phyloP scores from a whole-genome alignment of 306 rosid genomes.

The Medicago ruthenica region DNA sequence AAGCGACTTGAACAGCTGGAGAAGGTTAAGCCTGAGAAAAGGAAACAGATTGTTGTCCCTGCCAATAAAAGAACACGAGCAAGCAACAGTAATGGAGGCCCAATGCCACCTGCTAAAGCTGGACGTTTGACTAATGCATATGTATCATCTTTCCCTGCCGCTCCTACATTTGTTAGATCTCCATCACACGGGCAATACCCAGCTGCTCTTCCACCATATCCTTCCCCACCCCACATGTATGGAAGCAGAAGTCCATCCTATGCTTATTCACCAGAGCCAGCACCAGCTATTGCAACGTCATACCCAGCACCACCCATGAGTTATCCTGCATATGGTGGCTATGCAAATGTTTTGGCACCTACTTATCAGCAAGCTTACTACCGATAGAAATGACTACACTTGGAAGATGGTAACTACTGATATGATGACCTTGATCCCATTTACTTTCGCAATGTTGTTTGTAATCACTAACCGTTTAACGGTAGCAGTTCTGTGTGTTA shows the following conservation, averaged over 20 bases:
- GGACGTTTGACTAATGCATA: slow-evolving; percentile 98
- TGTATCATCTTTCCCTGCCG: slow-evolving; percentile 95
- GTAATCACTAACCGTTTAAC: slow-evolving; percentile 98
- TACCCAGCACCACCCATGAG: slow-evolving; percentile 85
- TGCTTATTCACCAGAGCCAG: slow-evolving; percentile 87
- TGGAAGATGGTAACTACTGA: slow-evolving; percentile 98
- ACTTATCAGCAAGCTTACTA: slow-evolving; percentile 99
- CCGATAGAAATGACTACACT: slow-evolving; percentile 86
- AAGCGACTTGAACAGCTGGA: slow-evolving; percentile 97
- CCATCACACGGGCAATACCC: slow-evolving; percentile 95
- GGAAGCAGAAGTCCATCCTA: slow-evolving; percentile 97
- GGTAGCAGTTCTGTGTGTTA: slow-evolving; percentile 98
- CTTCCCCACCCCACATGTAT: slow-evolving; percentile 94
- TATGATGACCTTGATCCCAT: slow-evolving; percentile 77
- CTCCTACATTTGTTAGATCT: slow-evolving; percentile 85
- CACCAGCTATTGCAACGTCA: slow-evolving; percentile 70
- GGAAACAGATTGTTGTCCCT: slow-evolving; percentile 77
- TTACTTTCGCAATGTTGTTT: slow-evolving; percentile 82
- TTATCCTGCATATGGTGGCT: slow-evolving; percentile 86
- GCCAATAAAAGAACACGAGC: slow-evolving; percentile 97
- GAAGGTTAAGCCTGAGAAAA: slow-evolving; percentile 91
- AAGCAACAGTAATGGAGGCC: slow-evolving; percentile 91
- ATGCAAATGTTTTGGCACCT: slow-evolving; percentile 89
- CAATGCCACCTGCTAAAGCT: slow-evolving; percentile 99
- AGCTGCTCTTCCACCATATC: slow-evolving; percentile 86